Base-by-base conservation (phyloP, 371 early-diverging fungal species). In the Conidiobolus incongruus region DNA sequence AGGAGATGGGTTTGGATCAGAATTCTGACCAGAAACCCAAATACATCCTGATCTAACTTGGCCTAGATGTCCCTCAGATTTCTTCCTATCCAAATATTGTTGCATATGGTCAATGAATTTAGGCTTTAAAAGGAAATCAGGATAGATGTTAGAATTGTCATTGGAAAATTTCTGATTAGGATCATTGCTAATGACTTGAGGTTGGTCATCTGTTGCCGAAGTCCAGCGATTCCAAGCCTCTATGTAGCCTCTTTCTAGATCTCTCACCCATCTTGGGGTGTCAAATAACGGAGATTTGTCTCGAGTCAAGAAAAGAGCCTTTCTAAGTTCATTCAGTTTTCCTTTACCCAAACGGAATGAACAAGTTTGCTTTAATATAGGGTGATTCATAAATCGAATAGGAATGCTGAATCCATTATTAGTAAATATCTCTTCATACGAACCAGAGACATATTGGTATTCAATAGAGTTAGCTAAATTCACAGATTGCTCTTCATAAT, bases 191-290 rank as follows among this genome's bases (percentile, higher is more conserved):
- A 26, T 26, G 8, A 8, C 34, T 12, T 34, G 34, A 34, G 34
- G 34, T 4, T 7, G 60, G 48, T 70, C 69, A 46, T 75, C 78
- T 48, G 69, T 58, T 0, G 63, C 72, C n/a, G 52, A 51, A 10
- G 63, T 73, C 81, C 81, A 84, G 24, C 80, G 70, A 28, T 63
- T 62, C 84, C 82, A 82, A 16, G 81, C 80, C 52, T 78, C 77
- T 13, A 49, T 35, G 34, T 68, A 65, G 0, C 77, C 84, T 22
- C 61, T 60, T 62, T 89, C 89, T 35, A 91, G 57, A 50, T 80
- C 75, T n/a, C 70, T 61, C 1, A 85, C 85, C 87, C 86, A 87
- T n/a, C 78, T 65, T 35, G 56, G 53, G 7, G 92, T 88, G 54
- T 91, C 87, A 58, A 88, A 91, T 32, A 91, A 55, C 1, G 78